Percentiles rank a stretch among this genome's conserved stretches.
phyloP scores from a whole-genome alignment of 2,329 filamentous ascomycete genomes.

The Epichloe bromicola region DNA sequence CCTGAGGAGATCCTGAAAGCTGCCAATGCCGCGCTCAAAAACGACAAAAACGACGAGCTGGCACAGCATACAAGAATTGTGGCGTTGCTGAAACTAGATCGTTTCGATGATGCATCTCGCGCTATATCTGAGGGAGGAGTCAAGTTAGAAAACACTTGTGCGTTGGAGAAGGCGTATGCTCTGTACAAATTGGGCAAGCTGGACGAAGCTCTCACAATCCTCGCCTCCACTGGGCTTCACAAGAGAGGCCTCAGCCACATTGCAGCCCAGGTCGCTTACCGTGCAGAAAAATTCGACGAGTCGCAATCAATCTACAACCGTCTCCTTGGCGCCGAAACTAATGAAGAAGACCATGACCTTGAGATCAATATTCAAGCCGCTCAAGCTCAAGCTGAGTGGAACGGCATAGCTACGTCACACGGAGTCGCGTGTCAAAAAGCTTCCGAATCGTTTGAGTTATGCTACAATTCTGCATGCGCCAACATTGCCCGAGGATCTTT shows the following conservation, averaged over 20 bases:
- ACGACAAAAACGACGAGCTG: constrained; percentile 42
- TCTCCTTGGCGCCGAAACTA: constrained; percentile 33
- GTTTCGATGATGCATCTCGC: constrained; percentile 64
- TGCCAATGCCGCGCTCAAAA: constrained; percentile 47
- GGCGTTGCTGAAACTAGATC: constrained; percentile 69
- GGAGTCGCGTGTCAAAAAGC: constrained; percentile 42
- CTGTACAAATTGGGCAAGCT: constrained; percentile 67
- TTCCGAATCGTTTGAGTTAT: constrained; percentile 65
- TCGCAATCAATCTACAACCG: constrained; percentile 50
- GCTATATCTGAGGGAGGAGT: constrained; percentile 51
- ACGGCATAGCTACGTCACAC: constrained; percentile 29
- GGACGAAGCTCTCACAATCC: constrained; percentile 43
- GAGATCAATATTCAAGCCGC: constrained; percentile 63
- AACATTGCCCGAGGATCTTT: constrained; percentile 59
- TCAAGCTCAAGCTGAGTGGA: constrained; percentile 61
- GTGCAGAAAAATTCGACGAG: constrained; percentile 58
- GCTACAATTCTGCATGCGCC: constrained; percentile 67
- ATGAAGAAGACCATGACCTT: constrained; percentile 59
- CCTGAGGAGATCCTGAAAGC: constrained; percentile 60
- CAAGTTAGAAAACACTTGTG: constrained; percentile 45
- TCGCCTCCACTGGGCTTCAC: constrained; percentile 20
- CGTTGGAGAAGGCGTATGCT: constrained; percentile 66
- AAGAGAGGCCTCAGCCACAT: constrained; percentile 35
- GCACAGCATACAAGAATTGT: constrained; percentile 60
- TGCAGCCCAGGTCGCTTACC: constrained; percentile 57